Percentiles rank a stretch among this genome's conserved stretches.
These are phyloP conservation scores for Claviceps purpurea DNA, from an alignment of 2,329 filamentous ascomycete genomes.

Conservation along the genomic window DNA sequence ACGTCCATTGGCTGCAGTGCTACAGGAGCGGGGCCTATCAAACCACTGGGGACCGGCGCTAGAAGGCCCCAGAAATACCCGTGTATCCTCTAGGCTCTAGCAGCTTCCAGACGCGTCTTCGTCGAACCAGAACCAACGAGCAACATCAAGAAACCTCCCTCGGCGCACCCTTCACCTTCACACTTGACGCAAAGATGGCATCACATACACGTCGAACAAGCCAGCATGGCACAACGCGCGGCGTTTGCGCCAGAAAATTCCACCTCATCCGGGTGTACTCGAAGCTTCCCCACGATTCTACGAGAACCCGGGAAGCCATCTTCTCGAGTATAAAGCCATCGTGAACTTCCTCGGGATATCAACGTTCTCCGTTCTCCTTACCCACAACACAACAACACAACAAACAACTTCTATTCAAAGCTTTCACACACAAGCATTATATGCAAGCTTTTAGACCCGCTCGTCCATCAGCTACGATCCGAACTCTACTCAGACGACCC, in stretches of 20 bases:
- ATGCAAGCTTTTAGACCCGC: constrained; percentile 14
- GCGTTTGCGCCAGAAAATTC: neutral
- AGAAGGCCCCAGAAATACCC: neutral
- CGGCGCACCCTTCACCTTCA: neutral
- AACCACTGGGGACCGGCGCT: neutral
- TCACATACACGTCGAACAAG: neutral
- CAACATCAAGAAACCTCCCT: neutral
- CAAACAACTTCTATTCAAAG: neutral
- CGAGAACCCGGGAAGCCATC: neutral
- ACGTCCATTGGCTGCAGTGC: neutral
- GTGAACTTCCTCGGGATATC: neutral
- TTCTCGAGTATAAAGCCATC: constrained; percentile 2
- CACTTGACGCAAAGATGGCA: neutral
- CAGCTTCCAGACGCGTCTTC: constrained; percentile 1
- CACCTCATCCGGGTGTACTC: neutral
- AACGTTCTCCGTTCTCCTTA: too few relatives aligned
- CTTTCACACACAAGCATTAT: neutral
- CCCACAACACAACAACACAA: neutral
- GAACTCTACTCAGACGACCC: constrained; percentile 11
- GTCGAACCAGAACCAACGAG: neutral
- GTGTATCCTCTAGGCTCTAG: neutral
- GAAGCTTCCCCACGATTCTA: constrained; percentile 1
- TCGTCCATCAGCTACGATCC: constrained; percentile 13
- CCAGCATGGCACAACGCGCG: neutral
- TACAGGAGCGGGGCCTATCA: neutral